phyloP scores from a whole-genome alignment of 2,329 filamentous ascomycete genomes.

The Apiospora hydei region DNA sequence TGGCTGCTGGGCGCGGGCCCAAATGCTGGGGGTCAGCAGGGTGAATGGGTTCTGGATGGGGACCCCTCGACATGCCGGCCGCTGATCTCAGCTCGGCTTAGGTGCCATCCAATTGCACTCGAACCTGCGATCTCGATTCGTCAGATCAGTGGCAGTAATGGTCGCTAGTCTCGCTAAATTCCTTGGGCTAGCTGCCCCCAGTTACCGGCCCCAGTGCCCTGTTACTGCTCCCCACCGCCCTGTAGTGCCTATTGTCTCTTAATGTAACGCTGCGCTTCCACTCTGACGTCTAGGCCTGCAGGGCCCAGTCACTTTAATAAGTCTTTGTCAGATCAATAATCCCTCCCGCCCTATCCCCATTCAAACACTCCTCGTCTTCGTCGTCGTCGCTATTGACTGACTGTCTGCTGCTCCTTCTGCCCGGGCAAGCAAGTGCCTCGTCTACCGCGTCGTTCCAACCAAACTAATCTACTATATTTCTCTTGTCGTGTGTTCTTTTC shows the following conservation, averaged over 20 bases:
- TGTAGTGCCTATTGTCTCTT: not conserved
- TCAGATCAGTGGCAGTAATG: not conserved
- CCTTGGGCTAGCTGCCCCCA: not conserved
- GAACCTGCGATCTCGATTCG: conserved; percentile 7
- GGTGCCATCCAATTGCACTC: not conserved
- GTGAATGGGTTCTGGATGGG: not conserved
- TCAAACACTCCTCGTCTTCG: not conserved
- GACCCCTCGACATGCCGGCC: conserved; percentile 2
- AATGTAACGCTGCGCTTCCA: conserved; percentile 1
- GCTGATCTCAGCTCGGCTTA: conserved; percentile 16
- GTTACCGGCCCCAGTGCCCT: not conserved
- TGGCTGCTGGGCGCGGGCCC: not conserved
- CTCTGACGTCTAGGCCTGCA: conserved; percentile 15
- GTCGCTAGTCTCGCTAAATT: conserved; percentile 7
- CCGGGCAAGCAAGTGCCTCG: not conserved
- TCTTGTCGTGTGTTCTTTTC: not conserved
- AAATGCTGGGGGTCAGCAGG: conserved; percentile 16
- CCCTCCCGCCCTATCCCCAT: not conserved
- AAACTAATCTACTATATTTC: not conserved
- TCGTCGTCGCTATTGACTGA: not conserved
- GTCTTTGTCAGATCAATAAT: conserved; percentile 3
- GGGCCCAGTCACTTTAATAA: conserved; percentile 12
- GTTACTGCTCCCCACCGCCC: not conserved
- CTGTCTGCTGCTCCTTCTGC: not conserved
- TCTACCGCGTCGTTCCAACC: not conserved